Evolutionary conservation across 2,329 filamentous ascomycete species (phyloP).

Genomic region (Colletotrichum abscissum): DNA sequence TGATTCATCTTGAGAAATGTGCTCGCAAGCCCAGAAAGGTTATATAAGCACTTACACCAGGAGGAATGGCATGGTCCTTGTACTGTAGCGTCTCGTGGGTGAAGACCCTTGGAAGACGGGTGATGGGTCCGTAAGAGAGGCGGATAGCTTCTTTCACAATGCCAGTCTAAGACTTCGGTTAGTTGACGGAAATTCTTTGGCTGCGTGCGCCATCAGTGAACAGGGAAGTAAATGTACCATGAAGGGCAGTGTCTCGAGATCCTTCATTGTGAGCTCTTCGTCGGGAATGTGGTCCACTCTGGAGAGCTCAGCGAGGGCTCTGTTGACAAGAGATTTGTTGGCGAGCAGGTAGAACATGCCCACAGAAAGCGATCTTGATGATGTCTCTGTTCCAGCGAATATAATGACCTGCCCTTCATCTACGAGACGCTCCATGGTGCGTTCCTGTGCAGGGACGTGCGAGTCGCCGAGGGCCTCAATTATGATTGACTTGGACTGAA

Average conservation of each 20-base stretch:
- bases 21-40: not conserved
- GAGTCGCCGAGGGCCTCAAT: not conserved
- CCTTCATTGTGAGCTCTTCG: slow-evolving; percentile 23
- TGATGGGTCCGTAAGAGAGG: slow-evolving; percentile 30
- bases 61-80: slow-evolving; percentile 45
- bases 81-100: slow-evolving; percentile 43
- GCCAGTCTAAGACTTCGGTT: slow-evolving; percentile 24
- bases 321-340: slow-evolving; percentile 1
- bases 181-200: not conserved
- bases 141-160: slow-evolving; percentile 36
- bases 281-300: slow-evolving; percentile 24
- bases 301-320: slow-evolving; percentile 25
- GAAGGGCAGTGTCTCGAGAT: slow-evolving; percentile 35
- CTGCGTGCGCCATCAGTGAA: not conserved
- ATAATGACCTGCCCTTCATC: slow-evolving; percentile 37
- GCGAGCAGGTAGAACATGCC: slow-evolving; percentile 30
- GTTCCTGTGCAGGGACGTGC: not conserved
- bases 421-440: slow-evolving; percentile 25
- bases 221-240: slow-evolving; percentile 22
- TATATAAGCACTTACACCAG: slow-evolving; percentile 40
- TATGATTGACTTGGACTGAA: not conserved
- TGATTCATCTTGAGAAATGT: not conserved
- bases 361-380: slow-evolving; percentile 27
- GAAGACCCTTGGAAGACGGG: slow-evolving; percentile 42
- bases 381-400: slow-evolving; percentile 38